phyloP scores from a whole-genome alignment of 345 rosid genomes.

The Clausena lansium region DNA sequence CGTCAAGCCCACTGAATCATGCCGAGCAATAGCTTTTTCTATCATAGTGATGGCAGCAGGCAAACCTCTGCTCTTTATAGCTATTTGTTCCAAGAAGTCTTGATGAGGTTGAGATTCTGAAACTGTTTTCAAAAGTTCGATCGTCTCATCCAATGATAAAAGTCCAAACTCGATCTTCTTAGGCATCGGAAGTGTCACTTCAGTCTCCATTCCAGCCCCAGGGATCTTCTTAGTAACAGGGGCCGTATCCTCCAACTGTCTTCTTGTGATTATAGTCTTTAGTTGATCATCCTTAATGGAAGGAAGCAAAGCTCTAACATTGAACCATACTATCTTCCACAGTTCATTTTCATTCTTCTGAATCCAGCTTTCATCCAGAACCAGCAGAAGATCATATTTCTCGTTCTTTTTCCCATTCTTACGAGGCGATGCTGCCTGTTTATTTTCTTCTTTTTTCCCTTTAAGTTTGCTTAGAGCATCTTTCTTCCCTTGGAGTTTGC shows the following conservation, averaged over 20 bases:
- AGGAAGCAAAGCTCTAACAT: neutral
- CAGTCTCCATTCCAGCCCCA: neutral
- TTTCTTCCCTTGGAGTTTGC: conserved; percentile 7
- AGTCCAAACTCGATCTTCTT: neutral
- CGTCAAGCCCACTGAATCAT: neutral
- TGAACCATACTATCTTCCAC: neutral
- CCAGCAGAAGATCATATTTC: conserved; percentile 28
- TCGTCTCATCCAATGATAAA: neutral
- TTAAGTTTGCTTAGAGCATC: neutral
- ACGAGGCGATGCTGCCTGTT: neutral
- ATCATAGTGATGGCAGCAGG: conserved; percentile 39
- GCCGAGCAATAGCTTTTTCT: conserved; percentile 23
- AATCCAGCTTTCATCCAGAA: conserved; percentile 43
- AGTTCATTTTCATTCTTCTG: conserved; percentile 2
- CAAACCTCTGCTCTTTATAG: conserved; percentile 2
- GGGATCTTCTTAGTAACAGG: neutral
- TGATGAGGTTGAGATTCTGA: neutral
- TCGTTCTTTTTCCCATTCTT: too few relatives aligned
- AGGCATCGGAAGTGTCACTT: neutral
- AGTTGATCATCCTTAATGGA: neutral
- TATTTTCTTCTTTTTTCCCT: neutral
- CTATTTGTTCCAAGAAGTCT: neutral
- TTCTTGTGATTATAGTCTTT: conserved; percentile 28
- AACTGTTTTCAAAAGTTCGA: neutral
- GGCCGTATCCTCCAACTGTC: neutral